Conservation (phyloP, 2,329 filamentous ascomycete genomes). For the Colletotrichum karsti region DNA sequence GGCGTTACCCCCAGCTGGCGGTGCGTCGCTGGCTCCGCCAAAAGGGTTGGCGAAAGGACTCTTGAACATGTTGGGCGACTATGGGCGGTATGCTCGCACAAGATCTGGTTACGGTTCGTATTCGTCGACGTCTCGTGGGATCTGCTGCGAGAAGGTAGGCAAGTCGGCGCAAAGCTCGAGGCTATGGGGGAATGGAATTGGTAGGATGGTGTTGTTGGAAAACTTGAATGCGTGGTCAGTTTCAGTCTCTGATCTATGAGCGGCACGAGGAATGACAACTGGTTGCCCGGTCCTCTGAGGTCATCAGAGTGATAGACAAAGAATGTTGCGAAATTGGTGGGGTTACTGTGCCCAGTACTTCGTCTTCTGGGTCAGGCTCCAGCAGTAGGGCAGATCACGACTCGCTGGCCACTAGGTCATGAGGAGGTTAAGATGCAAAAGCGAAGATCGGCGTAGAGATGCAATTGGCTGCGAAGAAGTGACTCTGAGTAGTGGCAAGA, state of each 20-base stretch:
- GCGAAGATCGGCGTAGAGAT: background rate
- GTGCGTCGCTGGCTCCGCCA: constrained; percentile 58
- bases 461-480: background rate
- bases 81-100: background rate
- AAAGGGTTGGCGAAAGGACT: constrained; percentile 83
- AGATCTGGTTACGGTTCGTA: background rate
- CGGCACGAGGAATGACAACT: constrained; percentile 3
- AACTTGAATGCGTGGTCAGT: constrained; percentile 67
- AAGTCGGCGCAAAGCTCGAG: constrained; percentile 77
- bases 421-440: background rate
- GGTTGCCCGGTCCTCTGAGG: constrained; percentile 14
- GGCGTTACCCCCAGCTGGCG: constrained; percentile 37
- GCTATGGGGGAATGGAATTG: constrained; percentile 63
- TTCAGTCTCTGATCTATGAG: constrained; percentile 64
- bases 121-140: background rate
- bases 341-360: constrained; percentile 8
- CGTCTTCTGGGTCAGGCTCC: constrained; percentile 6
- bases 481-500: constrained; percentile 9
- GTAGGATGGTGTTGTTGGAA: background rate
- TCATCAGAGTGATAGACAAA: constrained; percentile 22
- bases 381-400: background rate
- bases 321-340: constrained; percentile 29
- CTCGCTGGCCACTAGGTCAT: background rate
- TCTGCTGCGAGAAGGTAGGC: constrained; percentile 46
- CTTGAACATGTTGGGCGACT: constrained; percentile 82